Base-by-base conservation (phyloP, 345 rosid genomes). In the Moringa oleifera region DNA sequence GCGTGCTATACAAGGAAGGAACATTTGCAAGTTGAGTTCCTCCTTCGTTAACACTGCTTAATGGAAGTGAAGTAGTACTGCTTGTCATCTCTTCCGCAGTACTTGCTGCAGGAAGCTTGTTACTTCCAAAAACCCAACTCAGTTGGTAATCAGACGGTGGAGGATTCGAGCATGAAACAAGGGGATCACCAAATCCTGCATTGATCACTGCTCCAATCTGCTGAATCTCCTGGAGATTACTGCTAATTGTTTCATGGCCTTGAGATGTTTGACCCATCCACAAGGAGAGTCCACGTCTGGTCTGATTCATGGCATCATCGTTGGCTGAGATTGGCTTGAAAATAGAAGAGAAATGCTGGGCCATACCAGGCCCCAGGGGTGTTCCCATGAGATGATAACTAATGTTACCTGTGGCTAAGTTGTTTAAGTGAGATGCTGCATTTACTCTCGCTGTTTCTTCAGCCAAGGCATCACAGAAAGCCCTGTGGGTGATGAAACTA, bases 391-490 rank as follows among this genome's bases (percentile, higher is more conserved):
- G 78, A 73, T 86, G 89, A 67, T 86, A 80, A 61, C 70, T 67
- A 25, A 66, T 36, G 25, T 65, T 63, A 18, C 31, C 55, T 24
- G 70, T 37, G 49, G 79, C 63, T 25, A 81, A 70, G 57, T 25
- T 73, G 65, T 65, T 71, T 54, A 82, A 66, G 68, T 53, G 75
- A 4, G 97, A 73, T 57, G 81, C 83, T 65, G 95, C 99, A 64
- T 80, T 90, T 63, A 94, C 77, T 66, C 97, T 83, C 0, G 96
- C 96, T 4, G 97, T 81, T 80, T 94, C 97, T 76, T 90, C 96
- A 1, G 99, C 99, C 59, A 94, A 85, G 16, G 99, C 99, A 41
- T 90, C 97, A 52, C 99, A 94, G 69, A 88, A 94, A 6, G 99
- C 99, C 71, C 99, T 81, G n/a, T 94, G 99, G 10, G 97, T 94